Percentiles rank a stretch among this genome's conserved stretches.
Conservation (phyloP, 73 alveolate species). For the Paramecium caudatum region DNA sequence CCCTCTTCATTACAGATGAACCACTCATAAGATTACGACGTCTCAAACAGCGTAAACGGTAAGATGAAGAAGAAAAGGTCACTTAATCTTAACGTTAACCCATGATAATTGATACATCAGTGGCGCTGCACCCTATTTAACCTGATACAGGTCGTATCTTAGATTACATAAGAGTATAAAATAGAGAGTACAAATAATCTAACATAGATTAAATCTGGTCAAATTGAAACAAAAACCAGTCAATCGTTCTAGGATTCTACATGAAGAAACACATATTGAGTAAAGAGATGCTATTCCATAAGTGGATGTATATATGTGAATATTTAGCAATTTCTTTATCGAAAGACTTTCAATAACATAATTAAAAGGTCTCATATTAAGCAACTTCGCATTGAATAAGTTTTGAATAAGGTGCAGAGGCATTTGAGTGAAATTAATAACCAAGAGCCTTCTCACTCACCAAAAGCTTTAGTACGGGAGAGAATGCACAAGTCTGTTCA, state of each 20-base stretch:
- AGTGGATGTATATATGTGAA: not conserved
- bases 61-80: not conserved
- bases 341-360: not conserved
- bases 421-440: not conserved
- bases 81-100: not conserved
- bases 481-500: too few species aligned
- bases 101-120: not conserved
- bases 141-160: not conserved
- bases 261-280: not conserved
- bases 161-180: not conserved
- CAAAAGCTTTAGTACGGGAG: too few species aligned
- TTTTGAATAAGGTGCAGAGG: not conserved
- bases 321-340: not conserved
- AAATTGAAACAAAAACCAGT: not conserved
- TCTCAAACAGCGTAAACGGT: not conserved
- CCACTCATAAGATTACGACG: not conserved
- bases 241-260: constrained; percentile 28
- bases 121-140: too few species aligned
- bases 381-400: not conserved
- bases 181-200: not conserved
- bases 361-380: not conserved
- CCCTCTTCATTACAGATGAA: constrained; percentile 2
- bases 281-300: not conserved
- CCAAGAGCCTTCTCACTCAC: too few species aligned
- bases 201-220: not conserved